Conservation (phyloP, 2,329 filamentous ascomycete genomes). For the Didymella pomorum region DNA sequence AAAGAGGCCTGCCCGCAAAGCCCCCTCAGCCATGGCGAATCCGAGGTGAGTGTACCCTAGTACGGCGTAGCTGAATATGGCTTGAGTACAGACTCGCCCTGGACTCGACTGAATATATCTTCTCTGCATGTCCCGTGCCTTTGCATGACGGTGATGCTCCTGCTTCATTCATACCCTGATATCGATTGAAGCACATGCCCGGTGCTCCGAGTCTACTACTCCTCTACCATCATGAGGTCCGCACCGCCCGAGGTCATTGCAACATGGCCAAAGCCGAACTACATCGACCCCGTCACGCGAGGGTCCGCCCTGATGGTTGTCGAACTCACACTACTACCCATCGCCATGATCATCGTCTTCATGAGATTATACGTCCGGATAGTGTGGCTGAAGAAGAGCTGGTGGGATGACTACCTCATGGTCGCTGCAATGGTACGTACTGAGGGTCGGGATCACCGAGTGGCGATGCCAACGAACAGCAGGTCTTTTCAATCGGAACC, state of each 20-base stretch:
- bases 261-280: constrained; percentile 55
- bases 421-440: constrained; percentile 46
- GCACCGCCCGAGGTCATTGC: constrained; percentile 46
- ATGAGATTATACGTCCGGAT: constrained; percentile 48
- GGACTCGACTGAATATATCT: constrained; percentile 36
- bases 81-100: constrained; percentile 27
- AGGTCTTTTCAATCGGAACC: constrained; percentile 46
- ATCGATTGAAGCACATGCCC: constrained; percentile 29
- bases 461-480: constrained; percentile 29
- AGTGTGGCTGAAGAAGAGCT: constrained; percentile 48
- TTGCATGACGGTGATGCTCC: constrained; percentile 39
- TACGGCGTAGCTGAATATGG: constrained; percentile 36
- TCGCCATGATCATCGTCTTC: constrained; percentile 48
- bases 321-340: constrained; percentile 47
- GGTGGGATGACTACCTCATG: constrained; percentile 53
- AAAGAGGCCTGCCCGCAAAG: constrained; percentile 27
- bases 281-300: constrained; percentile 53
- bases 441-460: constrained; percentile 18
- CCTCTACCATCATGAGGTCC: constrained; percentile 41
- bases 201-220: constrained; percentile 24
- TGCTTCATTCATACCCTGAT: constrained; percentile 29
- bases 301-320: constrained; percentile 54
- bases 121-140: constrained; percentile 39
- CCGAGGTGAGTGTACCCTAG: constrained; percentile 12
- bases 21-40: constrained; percentile 35